Evolutionary conservation across 352 stramenopile genomes (phyloP), one percentile per base, ranked within the genome.

Genomic region (Pythium vanterpoolii): DNA sequence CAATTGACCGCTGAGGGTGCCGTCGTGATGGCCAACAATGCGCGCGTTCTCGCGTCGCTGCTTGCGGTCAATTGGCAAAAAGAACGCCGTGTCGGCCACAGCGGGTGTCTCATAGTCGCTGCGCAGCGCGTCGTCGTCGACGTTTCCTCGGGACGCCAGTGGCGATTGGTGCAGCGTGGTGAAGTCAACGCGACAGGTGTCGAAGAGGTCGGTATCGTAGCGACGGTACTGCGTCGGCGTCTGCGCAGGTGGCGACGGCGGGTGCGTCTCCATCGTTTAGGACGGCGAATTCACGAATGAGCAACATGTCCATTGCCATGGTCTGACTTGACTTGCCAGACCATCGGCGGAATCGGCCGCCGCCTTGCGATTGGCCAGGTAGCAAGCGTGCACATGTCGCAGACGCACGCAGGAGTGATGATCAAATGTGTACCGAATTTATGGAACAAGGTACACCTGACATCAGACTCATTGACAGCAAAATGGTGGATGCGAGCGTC

Each of bases 71-170:
- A 66, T 57, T 10, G 64, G 40, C n/a, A 71, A 53, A 36, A 71
- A 71, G 53, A 71, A 71, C 24, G 64, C 64, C 13, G 64, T 64
- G 57, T 66, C 64, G 27, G 31, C 21, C 7, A 60, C 62, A 6
- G 33, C 10, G 23, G 38, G 26, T 30, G 43, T 45, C 30, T 52
- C 61, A 14, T 34, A 14, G 39, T 48, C 54, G 39, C 39, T 47
- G 45, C 19, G 21, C 8, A 26, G 46, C 23, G n/a, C 46, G 14
- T 45, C 9, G 33, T 60, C 39, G 38, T 48, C 21, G 24, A 27
- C 58, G 40, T 33, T 30, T 5, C 38, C n/a, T 5, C 2, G 4
- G 5, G 5, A 40, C 18, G 14, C 1, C 30, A 21, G 26, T 1
- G 39, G 27, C 26, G 40, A 34, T n/a, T n/a, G n/a, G n/a, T n/a